These are phyloP conservation scores for Barnettozyma sp. DNA, from an alignment of 805 yeast genomes.

Conservation along the genomic window DNA sequence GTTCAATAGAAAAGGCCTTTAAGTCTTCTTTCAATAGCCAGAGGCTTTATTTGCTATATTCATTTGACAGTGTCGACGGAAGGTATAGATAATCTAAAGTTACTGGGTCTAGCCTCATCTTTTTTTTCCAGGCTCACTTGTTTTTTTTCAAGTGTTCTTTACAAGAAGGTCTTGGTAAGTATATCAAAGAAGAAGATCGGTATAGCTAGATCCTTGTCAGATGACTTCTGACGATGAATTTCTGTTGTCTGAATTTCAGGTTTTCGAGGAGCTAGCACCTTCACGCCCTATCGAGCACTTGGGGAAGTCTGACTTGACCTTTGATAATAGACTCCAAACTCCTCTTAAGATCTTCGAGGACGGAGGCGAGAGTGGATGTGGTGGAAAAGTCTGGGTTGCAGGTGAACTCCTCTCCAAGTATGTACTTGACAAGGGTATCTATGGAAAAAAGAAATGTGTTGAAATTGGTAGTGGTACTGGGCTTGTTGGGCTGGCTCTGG, in stretches of 20 bases:
- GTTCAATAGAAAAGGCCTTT: neutral
- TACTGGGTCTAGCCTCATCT: too few species aligned
- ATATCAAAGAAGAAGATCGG: too few species aligned
- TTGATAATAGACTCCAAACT: conserved; percentile 30
- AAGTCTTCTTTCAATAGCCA: too few species aligned
- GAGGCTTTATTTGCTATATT: too few species aligned
- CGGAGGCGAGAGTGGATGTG: conserved; percentile 55
- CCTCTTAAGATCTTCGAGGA: conserved; percentile 40
- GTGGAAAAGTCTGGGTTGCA: conserved; percentile 59
- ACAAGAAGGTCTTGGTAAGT: too few species aligned
- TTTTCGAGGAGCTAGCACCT: conserved; percentile 29
- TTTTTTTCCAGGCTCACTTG: too few species aligned
- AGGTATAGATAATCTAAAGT: too few species aligned
- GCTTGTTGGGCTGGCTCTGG: conserved; percentile 39
- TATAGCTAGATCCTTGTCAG: too few species aligned
- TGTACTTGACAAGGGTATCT: conserved; percentile 25
- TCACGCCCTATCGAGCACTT: conserved; percentile 29
- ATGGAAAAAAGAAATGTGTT: conserved; percentile 28
- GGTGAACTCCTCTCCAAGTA: conserved; percentile 48
- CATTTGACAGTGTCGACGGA: too few species aligned
- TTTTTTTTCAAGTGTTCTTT: conserved; percentile 1
- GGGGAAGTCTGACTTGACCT: conserved; percentile 33
- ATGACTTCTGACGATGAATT: too few species aligned
- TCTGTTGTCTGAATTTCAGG: conserved; percentile 8
- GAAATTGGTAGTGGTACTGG: conserved; percentile 60